These are phyloP conservation scores for Grosmannia serpens DNA, from an alignment of 2,329 filamentous ascomycete genomes.

Conservation along the genomic window DNA sequence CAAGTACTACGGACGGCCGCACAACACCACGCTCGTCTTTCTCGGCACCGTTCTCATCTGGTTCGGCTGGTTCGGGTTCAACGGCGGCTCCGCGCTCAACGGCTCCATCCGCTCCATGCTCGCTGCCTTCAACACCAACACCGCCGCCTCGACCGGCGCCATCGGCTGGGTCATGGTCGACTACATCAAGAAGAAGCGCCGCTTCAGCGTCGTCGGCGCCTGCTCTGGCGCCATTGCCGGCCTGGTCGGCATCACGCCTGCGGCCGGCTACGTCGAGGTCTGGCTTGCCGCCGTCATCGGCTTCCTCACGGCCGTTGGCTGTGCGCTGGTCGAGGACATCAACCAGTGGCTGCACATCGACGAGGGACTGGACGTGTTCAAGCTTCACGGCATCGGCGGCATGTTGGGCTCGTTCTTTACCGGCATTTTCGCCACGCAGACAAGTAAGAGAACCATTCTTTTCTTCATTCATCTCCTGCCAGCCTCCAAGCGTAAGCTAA, in stretches of 20 bases:
- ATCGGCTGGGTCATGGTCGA: conserved; percentile 43
- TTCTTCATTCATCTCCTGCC: not conserved
- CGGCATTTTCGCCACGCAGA: conserved; percentile 43
- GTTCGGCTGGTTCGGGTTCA: conserved; percentile 49
- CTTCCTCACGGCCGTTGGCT: conserved; percentile 34
- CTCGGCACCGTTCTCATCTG: conserved; percentile 54
- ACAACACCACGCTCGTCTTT: conserved; percentile 53
- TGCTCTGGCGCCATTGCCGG: conserved; percentile 44
- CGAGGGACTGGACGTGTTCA: conserved; percentile 48
- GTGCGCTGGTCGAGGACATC: conserved; percentile 33
- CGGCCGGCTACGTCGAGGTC: conserved; percentile 41
- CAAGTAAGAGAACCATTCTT: not conserved
- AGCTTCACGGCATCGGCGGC: conserved; percentile 48
- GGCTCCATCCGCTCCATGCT: conserved; percentile 39
- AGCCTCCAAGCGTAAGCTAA: not conserved
- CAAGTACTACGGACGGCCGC: conserved; percentile 40
- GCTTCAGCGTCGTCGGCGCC: conserved; percentile 39
- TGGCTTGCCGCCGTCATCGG: conserved; percentile 40
- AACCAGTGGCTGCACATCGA: conserved; percentile 43
- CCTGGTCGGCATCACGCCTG: conserved; percentile 47
- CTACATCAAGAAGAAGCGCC: conserved; percentile 30
- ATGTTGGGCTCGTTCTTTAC: conserved; percentile 45
- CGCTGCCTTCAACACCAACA: conserved; percentile 47
- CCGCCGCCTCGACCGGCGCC: conserved; percentile 41
- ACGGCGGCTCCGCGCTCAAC: conserved; percentile 39